Evolutionary conservation across 2,329 filamentous ascomycete genomes (phyloP).

Genomic region (Fusarium incarnatum): DNA sequence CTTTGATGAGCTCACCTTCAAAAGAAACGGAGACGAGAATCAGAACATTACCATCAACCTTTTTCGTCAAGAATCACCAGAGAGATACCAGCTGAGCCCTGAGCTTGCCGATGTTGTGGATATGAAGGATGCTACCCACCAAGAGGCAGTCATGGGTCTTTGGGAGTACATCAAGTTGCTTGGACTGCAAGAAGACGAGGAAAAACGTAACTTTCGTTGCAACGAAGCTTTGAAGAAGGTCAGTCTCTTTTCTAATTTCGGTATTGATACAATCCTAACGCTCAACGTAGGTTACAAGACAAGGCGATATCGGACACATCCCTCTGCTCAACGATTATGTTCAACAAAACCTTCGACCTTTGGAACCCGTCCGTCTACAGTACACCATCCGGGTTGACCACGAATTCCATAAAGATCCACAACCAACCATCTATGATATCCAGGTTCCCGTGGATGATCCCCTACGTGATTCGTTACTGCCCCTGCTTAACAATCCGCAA

Average conservation of each 20-base stretch:
- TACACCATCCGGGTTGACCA: conserved; percentile 96
- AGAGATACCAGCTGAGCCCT: conserved; percentile 83
- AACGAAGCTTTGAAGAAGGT: conserved; percentile 85
- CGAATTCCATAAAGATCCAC: conserved; percentile 78
- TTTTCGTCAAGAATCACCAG: conserved; percentile 83
- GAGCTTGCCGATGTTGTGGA: conserved; percentile 87
- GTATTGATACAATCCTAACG: conserved; percentile 41
- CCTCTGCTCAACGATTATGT: conserved; percentile 86
- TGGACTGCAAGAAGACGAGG: conserved; percentile 91
- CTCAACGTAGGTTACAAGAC: conserved; percentile 71
- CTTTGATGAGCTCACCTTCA: conserved; percentile 92
- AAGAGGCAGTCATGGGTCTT: conserved; percentile 88
- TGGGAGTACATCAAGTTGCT: conserved; percentile 95
- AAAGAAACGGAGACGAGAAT: conserved; percentile 92
- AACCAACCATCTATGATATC: conserved; percentile 90
- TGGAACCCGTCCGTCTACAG: conserved; percentile 83
- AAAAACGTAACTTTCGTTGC: conserved; percentile 91
- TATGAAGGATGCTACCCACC: conserved; percentile 85
- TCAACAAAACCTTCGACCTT: conserved; percentile 78
- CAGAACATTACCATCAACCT: conserved; percentile 91
- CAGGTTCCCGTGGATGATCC: conserved; percentile 87
- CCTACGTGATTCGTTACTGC: conserved; percentile 73
- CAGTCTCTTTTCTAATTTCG: conserved; percentile 46
- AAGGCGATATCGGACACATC: conserved; percentile 83
- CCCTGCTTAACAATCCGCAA: conserved; percentile 75